phyloP scores from a whole-genome alignment of 78 protist genomes.

The Capsaspora owczarzaki region DNA sequence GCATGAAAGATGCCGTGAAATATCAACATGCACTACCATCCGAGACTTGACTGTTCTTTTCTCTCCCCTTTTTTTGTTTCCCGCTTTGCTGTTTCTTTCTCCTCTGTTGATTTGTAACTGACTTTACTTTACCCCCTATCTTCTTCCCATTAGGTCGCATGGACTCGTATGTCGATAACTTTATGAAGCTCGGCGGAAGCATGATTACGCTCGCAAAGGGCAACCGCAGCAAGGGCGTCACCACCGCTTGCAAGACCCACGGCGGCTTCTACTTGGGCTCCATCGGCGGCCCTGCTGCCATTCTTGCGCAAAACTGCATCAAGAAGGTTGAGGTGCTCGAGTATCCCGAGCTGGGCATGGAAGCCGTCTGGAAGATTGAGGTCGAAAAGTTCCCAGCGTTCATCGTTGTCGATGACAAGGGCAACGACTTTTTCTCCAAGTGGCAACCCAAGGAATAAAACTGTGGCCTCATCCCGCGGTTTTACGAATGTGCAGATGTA shows the following conservation, averaged over 20 bases:
- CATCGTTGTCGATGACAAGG: slow-evolving; percentile 78
- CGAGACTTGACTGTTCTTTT: too few species aligned
- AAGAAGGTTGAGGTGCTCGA: slow-evolving; percentile 67
- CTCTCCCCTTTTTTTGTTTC: too few species aligned
- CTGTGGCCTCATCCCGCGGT: too few species aligned
- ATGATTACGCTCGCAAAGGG: slow-evolving; percentile 70
- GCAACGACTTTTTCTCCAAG: slow-evolving; percentile 46
- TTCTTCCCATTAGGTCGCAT: too few species aligned
- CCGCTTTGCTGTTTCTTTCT: too few species aligned
- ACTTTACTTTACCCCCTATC: too few species aligned
- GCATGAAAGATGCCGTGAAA: too few species aligned
- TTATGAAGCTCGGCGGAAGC: slow-evolving; percentile 40
- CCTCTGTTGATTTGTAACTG: too few species aligned
- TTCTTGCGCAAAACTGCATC: slow-evolving; percentile 64
- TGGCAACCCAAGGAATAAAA: too few species aligned
- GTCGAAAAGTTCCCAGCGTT: slow-evolving; percentile 82
- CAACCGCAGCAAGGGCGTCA: slow-evolving; percentile 59
- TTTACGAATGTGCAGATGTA: too few species aligned
- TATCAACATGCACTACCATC: too few species aligned
- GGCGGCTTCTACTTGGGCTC: slow-evolving; percentile 88
- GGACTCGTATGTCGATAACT: slow-evolving; percentile 65
- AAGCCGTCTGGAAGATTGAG: slow-evolving; percentile 77
- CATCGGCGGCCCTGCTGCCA: slow-evolving; percentile 86
- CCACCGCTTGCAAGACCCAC: slow-evolving; percentile 67
- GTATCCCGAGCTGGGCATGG: slow-evolving; percentile 75